Base-by-base conservation (phyloP, 75 land plant species). In the Gnetum montanum region DNA sequence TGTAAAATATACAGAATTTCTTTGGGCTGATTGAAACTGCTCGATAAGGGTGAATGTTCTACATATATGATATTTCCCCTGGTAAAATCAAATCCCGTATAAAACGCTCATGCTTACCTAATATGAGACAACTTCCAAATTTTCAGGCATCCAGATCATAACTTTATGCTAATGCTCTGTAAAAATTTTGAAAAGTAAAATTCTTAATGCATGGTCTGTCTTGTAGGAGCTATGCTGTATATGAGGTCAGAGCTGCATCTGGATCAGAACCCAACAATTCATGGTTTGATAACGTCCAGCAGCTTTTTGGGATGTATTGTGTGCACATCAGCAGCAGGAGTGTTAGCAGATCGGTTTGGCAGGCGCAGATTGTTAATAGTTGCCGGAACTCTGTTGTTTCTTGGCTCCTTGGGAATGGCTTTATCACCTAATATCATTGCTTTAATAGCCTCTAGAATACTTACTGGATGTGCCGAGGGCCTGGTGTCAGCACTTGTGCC, bases 221-320 rank as follows among this genome's bases (percentile, higher is more conserved):
- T 19, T 63, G 50, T 69, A 75, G 78, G 78, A 48, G 78, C 78
- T 33, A 43, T 72, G 41, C 46, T 75, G 13, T 75, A 71, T 58
- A 43, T 75, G 4, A 75, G 60, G 52, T 58, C 69, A 12, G 78
- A 75, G 29, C 65, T 75, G 7, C 18, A 72, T 33, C 44, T 75
- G 33, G 70, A 75, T 18, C 77, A 57, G 6, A 46, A 47, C 11
- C 77, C 65, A 20, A 46, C 49, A 10, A 34, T 73, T 0, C 64
- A 59, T 18, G 78, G 78, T 13, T 26, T 72, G n/a, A 63, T 75
- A 33, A 65, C 72, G 10, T 57, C 75, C n/a, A 43, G 59, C 20
- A 71, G 77, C 24, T 33, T 75, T n/a, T 48, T 71, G 0, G 78
- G 77, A 22, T 76, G 65, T 18, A 37, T 71, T 2, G 49, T 52